Conservation (phyloP, 176 grass and related monocot species). For the Leersia perrieri region DNA sequence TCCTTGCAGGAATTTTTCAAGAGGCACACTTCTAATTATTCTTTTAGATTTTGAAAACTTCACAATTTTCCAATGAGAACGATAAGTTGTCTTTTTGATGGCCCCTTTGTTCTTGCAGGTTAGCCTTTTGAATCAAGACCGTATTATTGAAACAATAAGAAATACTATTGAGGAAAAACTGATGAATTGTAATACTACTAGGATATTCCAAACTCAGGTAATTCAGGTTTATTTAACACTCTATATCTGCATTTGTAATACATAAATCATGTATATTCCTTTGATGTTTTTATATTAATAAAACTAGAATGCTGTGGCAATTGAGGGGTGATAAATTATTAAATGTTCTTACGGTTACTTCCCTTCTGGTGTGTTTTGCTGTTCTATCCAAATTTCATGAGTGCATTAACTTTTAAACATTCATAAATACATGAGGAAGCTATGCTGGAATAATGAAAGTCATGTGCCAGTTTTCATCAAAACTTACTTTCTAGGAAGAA, state of each 20-base stretch:
- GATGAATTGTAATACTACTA: constrained; percentile 84
- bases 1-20: not conserved
- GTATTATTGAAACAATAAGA: constrained; percentile 81
- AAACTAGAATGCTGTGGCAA: not conserved
- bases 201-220: constrained; percentile 94
- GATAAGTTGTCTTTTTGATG: not conserved
- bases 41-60: constrained; percentile 2
- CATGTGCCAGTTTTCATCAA: not conserved
- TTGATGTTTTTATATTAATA: not conserved
- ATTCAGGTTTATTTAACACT: constrained; percentile 27
- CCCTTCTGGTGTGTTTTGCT: not conserved
- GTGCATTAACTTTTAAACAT: not conserved
- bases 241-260: not conserved
- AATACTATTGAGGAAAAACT: constrained; percentile 71
- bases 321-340: not conserved
- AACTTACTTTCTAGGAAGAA: not conserved
- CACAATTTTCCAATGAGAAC: not conserved
- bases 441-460: not conserved
- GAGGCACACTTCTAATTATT: not conserved
- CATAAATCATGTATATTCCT: not conserved
- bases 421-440: not conserved
- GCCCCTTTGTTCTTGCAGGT: constrained; percentile 55
- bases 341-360: not conserved
- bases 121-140: constrained; percentile 95
- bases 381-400: not conserved